Evolutionary conservation across 2,329 filamentous ascomycete genomes (phyloP).

Genomic region (Gaeumannomyces sp.): DNA sequence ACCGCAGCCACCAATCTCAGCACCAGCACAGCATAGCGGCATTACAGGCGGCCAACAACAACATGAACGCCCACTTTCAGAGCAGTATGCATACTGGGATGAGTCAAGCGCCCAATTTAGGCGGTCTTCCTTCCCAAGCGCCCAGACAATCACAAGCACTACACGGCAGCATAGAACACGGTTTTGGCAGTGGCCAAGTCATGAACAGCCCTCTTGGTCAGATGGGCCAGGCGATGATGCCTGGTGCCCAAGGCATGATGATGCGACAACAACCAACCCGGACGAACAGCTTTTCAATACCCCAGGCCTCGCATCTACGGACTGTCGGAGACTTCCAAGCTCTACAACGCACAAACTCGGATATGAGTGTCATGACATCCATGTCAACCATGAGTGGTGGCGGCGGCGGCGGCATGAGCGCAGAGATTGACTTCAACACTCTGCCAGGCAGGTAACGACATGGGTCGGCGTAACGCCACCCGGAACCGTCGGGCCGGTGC

Average conservation of each 20-base stretch:
- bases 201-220: slow-evolving; percentile 8
- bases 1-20: slow-evolving; percentile 11
- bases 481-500: too few species aligned
- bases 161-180: slow-evolving; percentile 2
- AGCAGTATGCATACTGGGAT: slow-evolving; percentile 8
- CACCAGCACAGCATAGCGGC: slow-evolving; percentile 28
- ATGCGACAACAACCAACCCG: slow-evolving; percentile 30
- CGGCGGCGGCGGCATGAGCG: slow-evolving; percentile 22
- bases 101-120: slow-evolving; percentile 9
- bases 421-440: slow-evolving; percentile 34
- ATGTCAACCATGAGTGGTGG: slow-evolving; percentile 25
- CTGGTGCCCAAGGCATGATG: slow-evolving; percentile 19
- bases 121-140: background rate
- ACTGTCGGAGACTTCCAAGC: slow-evolving; percentile 45
- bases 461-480: background rate
- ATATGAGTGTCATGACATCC: slow-evolving; percentile 28
- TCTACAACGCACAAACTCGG: slow-evolving; percentile 38
- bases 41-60: slow-evolving; percentile 23
- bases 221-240: slow-evolving; percentile 14
- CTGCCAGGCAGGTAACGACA: slow-evolving; percentile 24
- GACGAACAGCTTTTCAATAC: slow-evolving; percentile 33
- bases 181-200: slow-evolving; percentile 12
- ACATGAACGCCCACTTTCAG: slow-evolving; percentile 10
- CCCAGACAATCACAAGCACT: slow-evolving; percentile 20
- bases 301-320: slow-evolving; percentile 30